Base-by-base conservation (phyloP, 2,329 filamentous ascomycete genomes). In the Penicillium sclerotiorum region DNA sequence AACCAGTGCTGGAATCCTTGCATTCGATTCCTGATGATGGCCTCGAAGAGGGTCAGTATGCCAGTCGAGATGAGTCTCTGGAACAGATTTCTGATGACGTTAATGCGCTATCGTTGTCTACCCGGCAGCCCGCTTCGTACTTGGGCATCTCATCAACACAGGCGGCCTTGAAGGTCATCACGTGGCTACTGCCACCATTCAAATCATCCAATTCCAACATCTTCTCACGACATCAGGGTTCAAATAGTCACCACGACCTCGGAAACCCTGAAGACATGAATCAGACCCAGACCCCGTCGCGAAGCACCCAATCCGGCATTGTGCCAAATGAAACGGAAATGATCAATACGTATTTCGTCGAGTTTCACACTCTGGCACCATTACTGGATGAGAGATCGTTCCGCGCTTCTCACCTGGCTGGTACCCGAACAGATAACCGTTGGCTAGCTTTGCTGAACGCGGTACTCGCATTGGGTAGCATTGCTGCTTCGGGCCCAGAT, bases 391-490 rank as follows among this genome's bases (percentile, higher is more conserved):
- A 90, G 66, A 80, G 81, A 15, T 78, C 80, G 8, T 89, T 90
- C 67, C 82, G 85, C 55, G 82, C 83, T 8, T 82, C 83, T 44
- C 87, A 86, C 58, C 73, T 84, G 13, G 78, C 81, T 50, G 82
- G 81, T 11, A 80, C 83, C 55, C 77, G 86, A 15, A 83, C 77
- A 51, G 87, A 90, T 64, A 76, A 81, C 1, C 80, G 86, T 17
- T 91, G 88, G 88, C 76, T 89, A 15, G 84, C 85, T 8, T 71
- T 91, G 6, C 73, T 90, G 17, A 90, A 91, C 65, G 88, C 88
- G 73, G 86, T 91, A 4, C 86, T 90, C 57, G 86, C 87, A 5
- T 82, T 90, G 73, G 88, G 88, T 13, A 88, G 84, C 59, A 84
- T 91, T 42, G 85, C 82, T 1, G 84, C 84, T 28, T 82, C 81